Conservation (phyloP, 345 rosid species). For the Populus ilicifolia region DNA sequence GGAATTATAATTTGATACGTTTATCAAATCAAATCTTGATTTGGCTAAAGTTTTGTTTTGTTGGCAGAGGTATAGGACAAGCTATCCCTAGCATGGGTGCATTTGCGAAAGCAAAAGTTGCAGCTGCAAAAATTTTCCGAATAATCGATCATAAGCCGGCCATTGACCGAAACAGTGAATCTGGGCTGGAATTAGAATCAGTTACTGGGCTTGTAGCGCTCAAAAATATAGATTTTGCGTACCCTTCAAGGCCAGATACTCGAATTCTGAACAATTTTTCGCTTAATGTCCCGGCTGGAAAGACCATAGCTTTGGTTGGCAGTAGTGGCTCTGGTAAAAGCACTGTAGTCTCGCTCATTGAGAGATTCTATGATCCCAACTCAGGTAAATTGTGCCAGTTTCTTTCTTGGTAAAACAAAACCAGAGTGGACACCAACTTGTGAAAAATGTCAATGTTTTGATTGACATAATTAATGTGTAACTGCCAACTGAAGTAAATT, state of each 20-base stretch:
- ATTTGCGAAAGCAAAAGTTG: constrained; percentile 87
- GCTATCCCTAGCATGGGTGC: constrained; percentile 93
- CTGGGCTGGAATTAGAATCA: constrained; percentile 60
- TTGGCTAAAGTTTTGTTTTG: not conserved
- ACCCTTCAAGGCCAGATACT: constrained; percentile 86
- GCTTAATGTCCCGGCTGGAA: constrained; percentile 87
- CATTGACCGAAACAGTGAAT: constrained; percentile 58
- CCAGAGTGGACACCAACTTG: not conserved
- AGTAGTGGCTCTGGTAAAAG: constrained; percentile 99
- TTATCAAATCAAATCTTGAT: not conserved
- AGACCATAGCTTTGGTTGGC: constrained; percentile 93
- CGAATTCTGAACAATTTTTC: constrained; percentile 67
- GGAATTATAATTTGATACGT: not conserved
- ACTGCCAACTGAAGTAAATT: constrained; percentile 15
- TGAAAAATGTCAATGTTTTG: constrained; percentile 1
- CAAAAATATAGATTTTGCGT: constrained; percentile 74
- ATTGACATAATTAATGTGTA: constrained; percentile 7
- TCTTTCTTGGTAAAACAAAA: not conserved
- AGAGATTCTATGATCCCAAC: constrained; percentile 87
- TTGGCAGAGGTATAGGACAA: constrained; percentile 76
- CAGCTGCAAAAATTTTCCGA: constrained; percentile 84
- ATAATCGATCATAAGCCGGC: constrained; percentile 80
- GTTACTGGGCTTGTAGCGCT: constrained; percentile 79
- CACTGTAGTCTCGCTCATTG: constrained; percentile 90
- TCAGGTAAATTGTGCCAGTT: constrained; percentile 47